Base-by-base conservation (phyloP, 2,329 filamentous ascomycete species). In the Cladorrhinum sp. region DNA sequence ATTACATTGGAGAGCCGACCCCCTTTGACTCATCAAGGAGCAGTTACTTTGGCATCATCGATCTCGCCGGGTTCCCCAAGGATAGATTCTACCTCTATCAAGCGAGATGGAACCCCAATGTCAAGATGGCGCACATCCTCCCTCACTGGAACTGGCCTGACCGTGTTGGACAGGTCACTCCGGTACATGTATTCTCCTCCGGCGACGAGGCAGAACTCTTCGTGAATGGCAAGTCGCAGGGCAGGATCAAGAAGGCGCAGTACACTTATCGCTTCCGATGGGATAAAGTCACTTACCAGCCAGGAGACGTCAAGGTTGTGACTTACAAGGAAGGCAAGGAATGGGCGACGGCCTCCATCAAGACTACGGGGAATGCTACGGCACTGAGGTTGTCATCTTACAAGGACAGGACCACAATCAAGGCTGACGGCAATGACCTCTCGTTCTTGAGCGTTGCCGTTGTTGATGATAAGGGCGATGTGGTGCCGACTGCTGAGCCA, bases 111-210 rank as follows among this genome's bases (percentile, higher is more conserved):
- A 72, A 77, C 2, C 73, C 81, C 0, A 76, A 80, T 16, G 57
- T 81, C 0, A 70, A 65, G 1, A 76, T 79, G 70, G 81, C 79
- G 2, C 81, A 84, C 64, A 78, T 85, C 18, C 74, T 84, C 0
- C 82, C 82, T 1, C 82, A 84, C 66, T 85, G 82, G 82, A 83
- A 74, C 16, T 85, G 80, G 79, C 77, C 79, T 0, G 76, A 78
- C 16, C 71, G 80, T 0, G 73, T 74, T 0, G 79, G 79, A 1
- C 62, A 77, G 58, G 72, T 77, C 1, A 84, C 81, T 3, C 82
- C 81, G 0, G 80, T 84, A 0, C 81, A 85, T 64, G 80, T 83
- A 0, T 83, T 82, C 64, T 75, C 80, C 0, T 71, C 77, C 0
- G 81, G 72, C 2, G 79, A 83, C 62, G 79, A 82, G 64, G 82